A percentile compares a stretch with the other conserved stretches of the same genome.
Conservation (phyloP, 2,329 filamentous ascomycete species). For the Bipolaris cookei region DNA sequence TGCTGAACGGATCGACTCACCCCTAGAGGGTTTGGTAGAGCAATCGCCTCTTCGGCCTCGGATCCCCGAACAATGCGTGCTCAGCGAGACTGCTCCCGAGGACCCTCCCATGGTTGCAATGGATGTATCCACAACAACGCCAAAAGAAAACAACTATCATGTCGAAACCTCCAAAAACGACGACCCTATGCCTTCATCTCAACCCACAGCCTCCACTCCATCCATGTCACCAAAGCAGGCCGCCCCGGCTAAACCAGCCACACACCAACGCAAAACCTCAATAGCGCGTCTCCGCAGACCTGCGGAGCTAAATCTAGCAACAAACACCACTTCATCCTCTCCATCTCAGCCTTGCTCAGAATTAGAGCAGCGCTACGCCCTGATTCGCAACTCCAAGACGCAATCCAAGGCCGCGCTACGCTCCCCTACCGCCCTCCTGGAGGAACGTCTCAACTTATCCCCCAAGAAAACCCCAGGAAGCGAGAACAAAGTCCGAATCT, state of each 20-base stretch:
- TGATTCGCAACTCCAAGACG: conserved; percentile 43
- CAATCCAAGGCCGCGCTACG: conserved; percentile 38
- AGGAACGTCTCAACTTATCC: conserved; percentile 38
- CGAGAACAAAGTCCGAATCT: conserved; percentile 32
- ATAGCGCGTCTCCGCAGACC: conserved; percentile 32
- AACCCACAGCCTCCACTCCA: conserved; percentile 20
- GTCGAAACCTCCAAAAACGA: conserved; percentile 34
- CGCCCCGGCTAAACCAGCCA: conserved; percentile 5
- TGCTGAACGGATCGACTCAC: not conserved
- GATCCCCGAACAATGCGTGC: not conserved
- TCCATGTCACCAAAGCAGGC: conserved; percentile 21
- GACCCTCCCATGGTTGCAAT: not conserved
- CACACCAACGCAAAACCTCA: conserved; percentile 18
- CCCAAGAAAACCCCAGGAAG: conserved; percentile 20
- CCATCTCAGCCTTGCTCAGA: conserved; percentile 36
- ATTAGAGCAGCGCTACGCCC: conserved; percentile 39
- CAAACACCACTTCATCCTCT: conserved; percentile 6
- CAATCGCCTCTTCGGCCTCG: not conserved
- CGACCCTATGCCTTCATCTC: conserved; percentile 9
- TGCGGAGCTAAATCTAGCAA: conserved; percentile 39
- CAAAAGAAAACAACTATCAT: conserved; percentile 33
- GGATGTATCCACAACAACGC: not conserved
- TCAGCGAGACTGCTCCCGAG: not conserved
- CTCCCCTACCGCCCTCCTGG: conserved; percentile 41
- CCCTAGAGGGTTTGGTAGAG: not conserved